These are phyloP conservation scores for Aureobasidium lini DNA, from an alignment of 2,329 filamentous ascomycete genomes.

Conservation along the genomic window DNA sequence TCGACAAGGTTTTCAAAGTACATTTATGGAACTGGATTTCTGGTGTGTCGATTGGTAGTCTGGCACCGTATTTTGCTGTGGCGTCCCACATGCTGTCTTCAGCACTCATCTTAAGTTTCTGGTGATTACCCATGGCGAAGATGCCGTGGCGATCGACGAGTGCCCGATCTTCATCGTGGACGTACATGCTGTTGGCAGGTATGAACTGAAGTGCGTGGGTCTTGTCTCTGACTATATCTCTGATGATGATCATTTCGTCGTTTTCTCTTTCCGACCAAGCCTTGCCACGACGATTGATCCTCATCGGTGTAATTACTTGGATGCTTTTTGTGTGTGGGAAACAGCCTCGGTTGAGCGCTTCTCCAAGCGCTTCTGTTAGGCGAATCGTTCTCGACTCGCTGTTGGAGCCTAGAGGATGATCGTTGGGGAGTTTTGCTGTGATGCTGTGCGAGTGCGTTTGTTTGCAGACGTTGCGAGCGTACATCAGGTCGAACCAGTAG, in stretches of 20 bases:
- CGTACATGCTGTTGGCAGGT: background rate
- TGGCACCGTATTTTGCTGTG: background rate
- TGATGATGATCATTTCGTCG: background rate
- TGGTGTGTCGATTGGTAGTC: background rate
- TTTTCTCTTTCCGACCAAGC: background rate
- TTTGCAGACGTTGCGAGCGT: background rate
- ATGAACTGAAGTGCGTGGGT: background rate
- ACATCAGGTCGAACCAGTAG: constrained; percentile 2
- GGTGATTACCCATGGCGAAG: background rate
- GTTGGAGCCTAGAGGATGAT: background rate
- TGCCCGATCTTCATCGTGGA: background rate
- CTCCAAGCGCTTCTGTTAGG: background rate
- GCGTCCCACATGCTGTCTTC: background rate
- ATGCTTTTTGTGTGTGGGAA: background rate
- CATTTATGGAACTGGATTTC: background rate
- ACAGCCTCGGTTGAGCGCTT: background rate
- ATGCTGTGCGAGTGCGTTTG: background rate
- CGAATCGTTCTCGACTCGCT: background rate
- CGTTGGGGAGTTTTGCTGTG: background rate
- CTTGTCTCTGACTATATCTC: background rate
- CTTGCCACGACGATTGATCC: background rate
- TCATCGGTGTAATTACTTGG: background rate
- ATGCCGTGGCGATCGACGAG: background rate
- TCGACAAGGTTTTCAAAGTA: background rate
- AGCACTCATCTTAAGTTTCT: background rate